Base-by-base conservation (phyloP, 495 filamentous ascomycete genomes). In the Podospora pseudoanserina region DNA sequence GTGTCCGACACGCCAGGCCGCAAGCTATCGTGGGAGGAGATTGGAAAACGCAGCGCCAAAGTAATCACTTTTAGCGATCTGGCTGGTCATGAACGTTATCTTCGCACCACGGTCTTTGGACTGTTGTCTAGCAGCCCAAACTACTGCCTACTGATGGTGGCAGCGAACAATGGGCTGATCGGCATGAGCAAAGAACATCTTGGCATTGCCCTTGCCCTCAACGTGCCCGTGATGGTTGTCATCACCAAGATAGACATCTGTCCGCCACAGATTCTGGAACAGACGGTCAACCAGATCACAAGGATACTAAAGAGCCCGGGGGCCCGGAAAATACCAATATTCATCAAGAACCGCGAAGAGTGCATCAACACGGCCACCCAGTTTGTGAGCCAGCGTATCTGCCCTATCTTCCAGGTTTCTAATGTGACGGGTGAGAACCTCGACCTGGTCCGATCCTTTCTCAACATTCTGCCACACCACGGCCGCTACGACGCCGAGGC, bases 171-270 rank as follows among this genome's bases (percentile, higher is more conserved):
- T 75, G 95, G 95, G 18, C 81, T 99, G 20, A 92, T 98, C 68
- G 95, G 95, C 6, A 99, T 99, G 95, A 94, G 91, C 79, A 96
- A 95, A 81, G 95, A 99, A 80, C 95, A 99, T 79, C 83, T 99
- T 20, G 95, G 95, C 19, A 97, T 99, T 75, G 95, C 95, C 1
- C 82, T 97, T 20, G 94, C 95, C 2, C 80, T 99, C 44, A 98
- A 98, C 75, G 96, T 99, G 27, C 95, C 95, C 3, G 93, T 99
- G 71, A 94, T 99, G 90, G 94, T 99, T 28, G 92, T 98, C 67
- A 88, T 99, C 67, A 99, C 95, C 76, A 99, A 99, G 79, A 98
- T 98, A 70, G 95, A 99, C 78, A 99, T 98, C 64, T 99, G 95
- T 74, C 95, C 95, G 19, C 95, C 96, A 0, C 90, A 99, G 67